A percentile compares a stretch with the other conserved stretches of the same genome.
phyloP scores from a whole-genome alignment of 1,139 yeast species.

The Nakaseomyces kungkrabaensis region DNA sequence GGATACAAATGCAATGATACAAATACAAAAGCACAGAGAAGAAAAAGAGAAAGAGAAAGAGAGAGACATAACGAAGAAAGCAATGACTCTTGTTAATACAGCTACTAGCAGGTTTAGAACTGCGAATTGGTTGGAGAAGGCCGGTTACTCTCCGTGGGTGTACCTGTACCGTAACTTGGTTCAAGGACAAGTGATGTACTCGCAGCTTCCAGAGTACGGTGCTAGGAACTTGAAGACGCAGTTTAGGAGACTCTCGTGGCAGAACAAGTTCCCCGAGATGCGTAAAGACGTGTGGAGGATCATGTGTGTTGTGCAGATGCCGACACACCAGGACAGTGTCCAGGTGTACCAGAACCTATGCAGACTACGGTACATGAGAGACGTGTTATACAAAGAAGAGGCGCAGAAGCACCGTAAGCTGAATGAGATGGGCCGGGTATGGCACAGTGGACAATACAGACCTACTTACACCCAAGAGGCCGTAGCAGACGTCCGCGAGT shows the following conservation, averaged over 20 bases:
- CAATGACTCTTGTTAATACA: constrained; percentile 3
- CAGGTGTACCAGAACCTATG: constrained; percentile 69
- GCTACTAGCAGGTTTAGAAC: constrained; percentile 30
- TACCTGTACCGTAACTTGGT: constrained; percentile 76
- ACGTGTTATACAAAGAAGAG: constrained; percentile 45
- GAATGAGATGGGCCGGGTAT: constrained; percentile 67
- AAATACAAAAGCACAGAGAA: background rate
- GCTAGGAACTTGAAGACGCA: constrained; percentile 48
- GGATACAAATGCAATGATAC: background rate
- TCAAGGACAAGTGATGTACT: constrained; percentile 80
- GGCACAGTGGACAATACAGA: constrained; percentile 80
- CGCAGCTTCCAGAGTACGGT: constrained; percentile 60
- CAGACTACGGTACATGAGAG: constrained; percentile 64
- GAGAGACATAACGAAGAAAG: too few species aligned
- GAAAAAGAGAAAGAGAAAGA: background rate
- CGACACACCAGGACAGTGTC: constrained; percentile 54
- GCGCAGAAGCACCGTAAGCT: constrained; percentile 64
- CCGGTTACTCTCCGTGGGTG: constrained; percentile 70
- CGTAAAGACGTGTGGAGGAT: constrained; percentile 87
- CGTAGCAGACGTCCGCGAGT: constrained; percentile 73
- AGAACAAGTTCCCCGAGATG: constrained; percentile 65
- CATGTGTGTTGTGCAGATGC: constrained; percentile 75
- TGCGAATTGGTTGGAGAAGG: constrained; percentile 42
- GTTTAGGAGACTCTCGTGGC: constrained; percentile 78
- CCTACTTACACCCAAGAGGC: constrained; percentile 91